A percentile compares a stretch with the other conserved stretches of the same genome.
phyloP scores from a whole-genome alignment of 495 filamentous ascomycete species.

The Platismatia glauca region DNA sequence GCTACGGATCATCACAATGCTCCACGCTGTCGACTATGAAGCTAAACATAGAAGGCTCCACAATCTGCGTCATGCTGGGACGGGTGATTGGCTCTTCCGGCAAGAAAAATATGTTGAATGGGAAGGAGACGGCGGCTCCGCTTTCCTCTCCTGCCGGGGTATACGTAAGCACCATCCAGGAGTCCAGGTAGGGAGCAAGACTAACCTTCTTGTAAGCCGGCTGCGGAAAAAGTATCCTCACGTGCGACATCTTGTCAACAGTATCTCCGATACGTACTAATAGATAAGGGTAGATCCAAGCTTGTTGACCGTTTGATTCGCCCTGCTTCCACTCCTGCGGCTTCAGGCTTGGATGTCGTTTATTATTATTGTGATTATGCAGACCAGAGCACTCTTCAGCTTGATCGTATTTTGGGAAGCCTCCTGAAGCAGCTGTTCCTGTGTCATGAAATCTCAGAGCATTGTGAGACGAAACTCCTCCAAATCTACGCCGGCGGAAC shows the following conservation, averaged over 20 bases:
- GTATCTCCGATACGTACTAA: background rate
- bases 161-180: background rate
- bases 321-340: background rate
- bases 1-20: slow-evolving; percentile 2
- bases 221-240: background rate
- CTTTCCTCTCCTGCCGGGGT: background rate
- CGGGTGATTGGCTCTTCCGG: slow-evolving; percentile 9
- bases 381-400: slow-evolving; percentile 10
- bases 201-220: background rate
- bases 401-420: slow-evolving; percentile 5
- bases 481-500: background rate
- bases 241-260: background rate
- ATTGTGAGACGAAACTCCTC: background rate
- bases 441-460: background rate
- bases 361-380: slow-evolving; percentile 17
- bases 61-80: slow-evolving; percentile 9
- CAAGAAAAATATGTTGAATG: background rate
- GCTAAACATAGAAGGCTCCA: slow-evolving; percentile 13
- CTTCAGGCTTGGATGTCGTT: background rate
- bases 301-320: background rate
- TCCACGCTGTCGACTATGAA: slow-evolving; percentile 5
- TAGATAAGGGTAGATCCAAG: background rate
- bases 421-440: slow-evolving; percentile 8
- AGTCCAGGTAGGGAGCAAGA: background rate
- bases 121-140: background rate